These are phyloP conservation scores for peach (Prunus persica) DNA, from an alignment of 306 rosid genomes.

Conservation along the genomic window Prunus_persica_NCBIv2 NC_034012.1:14548501-14549000, in stretches of 20 bases:
- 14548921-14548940: conserved; percentile 87
- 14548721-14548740: too few relatives aligned
- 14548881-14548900: conserved; percentile 80
- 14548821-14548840: not conserved
- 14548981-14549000: not conserved
- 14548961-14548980: conserved; percentile 58
- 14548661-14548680: not conserved
- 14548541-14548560: not conserved
- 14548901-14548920: conserved; percentile 99
- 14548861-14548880: conserved; percentile 72
- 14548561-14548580: not conserved
- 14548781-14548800: not conserved
- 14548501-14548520: conserved; percentile 7
- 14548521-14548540: not conserved
- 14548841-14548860: conserved; percentile 79
- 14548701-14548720: too few relatives aligned
- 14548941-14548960: conserved; percentile 89
- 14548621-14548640: not conserved
- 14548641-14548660: not conserved
- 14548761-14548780: not conserved
- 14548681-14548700: not conserved
- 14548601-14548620: not conserved
- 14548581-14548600: not conserved
- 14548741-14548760: not conserved
- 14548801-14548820: not conserved